Evolutionary conservation across 371 early-diverging fungal species (phyloP).

Genomic region (Phascolomyces articulosus): DNA sequence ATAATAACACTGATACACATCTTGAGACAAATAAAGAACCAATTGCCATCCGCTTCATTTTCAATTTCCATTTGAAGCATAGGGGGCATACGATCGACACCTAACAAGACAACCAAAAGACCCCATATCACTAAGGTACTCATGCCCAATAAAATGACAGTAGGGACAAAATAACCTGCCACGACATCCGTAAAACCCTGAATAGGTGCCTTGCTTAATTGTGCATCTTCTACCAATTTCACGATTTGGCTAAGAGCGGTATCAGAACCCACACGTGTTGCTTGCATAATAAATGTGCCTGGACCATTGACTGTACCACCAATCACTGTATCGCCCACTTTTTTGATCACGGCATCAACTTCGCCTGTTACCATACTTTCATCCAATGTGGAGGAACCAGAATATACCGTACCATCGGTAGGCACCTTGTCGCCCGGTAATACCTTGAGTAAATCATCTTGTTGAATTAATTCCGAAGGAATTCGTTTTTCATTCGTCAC

Average conservation of each 20-base stretch:
- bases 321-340: conserved; percentile 70
- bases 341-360: conserved; percentile 86
- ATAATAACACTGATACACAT: conserved; percentile 94
- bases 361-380: conserved; percentile 99
- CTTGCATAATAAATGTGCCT: conserved; percentile 72
- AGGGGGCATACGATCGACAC: conserved; percentile 53
- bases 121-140: conserved; percentile 84
- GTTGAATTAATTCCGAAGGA: conserved; percentile 85
- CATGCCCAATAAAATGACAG: conserved; percentile 72
- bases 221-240: conserved; percentile 88
- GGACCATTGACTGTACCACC: conserved; percentile 94
- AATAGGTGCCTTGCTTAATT: conserved; percentile 86
- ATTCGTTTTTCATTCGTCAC: conserved; percentile 70
- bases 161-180: conserved; percentile 91
- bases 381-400: conserved; percentile 87
- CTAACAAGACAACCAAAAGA: conserved; percentile 50
- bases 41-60: conserved; percentile 62
- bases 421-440: conserved; percentile 94
- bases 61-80: conserved; percentile 55
- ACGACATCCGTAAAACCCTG: conserved; percentile 84
- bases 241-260: conserved; percentile 87
- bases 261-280: conserved; percentile 80
- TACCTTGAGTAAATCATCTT: conserved; percentile 83
- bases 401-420: conserved; percentile 89
- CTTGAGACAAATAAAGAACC: conserved; percentile 83